These are phyloP conservation scores for Salicornia ramosissima DNA, from an alignment of 148 eudicot genomes.

Conservation along the genomic window DNA sequence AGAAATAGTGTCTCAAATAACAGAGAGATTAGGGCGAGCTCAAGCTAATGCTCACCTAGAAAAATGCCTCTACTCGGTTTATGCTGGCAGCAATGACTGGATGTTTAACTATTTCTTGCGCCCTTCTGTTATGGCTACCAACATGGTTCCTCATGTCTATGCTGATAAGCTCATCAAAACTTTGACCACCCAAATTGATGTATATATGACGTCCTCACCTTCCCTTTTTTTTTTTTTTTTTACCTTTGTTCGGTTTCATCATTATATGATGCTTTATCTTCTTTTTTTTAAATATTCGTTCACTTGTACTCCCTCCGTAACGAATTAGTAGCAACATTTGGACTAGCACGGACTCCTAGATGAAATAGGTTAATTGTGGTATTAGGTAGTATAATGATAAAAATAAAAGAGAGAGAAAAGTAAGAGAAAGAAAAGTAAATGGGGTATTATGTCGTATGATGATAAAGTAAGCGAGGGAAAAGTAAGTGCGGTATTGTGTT, in stretches of 20 bases:
- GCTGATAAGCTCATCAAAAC: conserved; percentile 29
- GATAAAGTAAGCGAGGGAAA: too few relatives aligned
- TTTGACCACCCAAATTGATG: conserved; percentile 28
- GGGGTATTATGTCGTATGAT: too few relatives aligned
- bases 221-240: neutral
- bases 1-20: conserved; percentile 23
- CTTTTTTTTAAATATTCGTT: too few relatives aligned
- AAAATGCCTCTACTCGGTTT: conserved; percentile 35
- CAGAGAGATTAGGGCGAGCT: conserved; percentile 10
- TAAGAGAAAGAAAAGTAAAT: too few relatives aligned
- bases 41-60: conserved; percentile 6
- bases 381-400: too few relatives aligned
- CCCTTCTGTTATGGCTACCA: neutral
- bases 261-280: too few relatives aligned
- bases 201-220: neutral
- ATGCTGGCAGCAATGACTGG: conserved; percentile 40
- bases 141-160: conserved; percentile 17
- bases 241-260: neutral
- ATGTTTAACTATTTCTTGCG: conserved; percentile 32
- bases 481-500: too few relatives aligned
- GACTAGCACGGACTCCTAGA: too few relatives aligned
- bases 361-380: too few relatives aligned
- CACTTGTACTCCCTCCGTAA: too few relatives aligned
- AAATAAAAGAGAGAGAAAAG: too few relatives aligned
- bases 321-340: too few relatives aligned